Base-by-base conservation (phyloP, 2,329 filamentous ascomycete species). In the Thermomyces lanuginosus region DNA sequence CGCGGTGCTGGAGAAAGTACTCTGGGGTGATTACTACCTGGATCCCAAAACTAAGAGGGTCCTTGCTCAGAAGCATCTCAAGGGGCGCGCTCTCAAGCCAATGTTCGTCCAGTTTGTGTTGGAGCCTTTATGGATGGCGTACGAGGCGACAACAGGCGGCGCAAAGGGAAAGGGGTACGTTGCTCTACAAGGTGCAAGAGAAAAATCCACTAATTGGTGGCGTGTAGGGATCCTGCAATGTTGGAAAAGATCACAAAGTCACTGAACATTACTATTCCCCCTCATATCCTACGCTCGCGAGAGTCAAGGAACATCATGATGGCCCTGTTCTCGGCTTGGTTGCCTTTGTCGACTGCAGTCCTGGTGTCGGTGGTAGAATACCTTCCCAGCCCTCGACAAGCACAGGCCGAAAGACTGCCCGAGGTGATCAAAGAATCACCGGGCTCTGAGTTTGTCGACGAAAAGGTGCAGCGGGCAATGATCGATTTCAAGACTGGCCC, bases 1-100 rank as follows among this genome's bases (percentile, higher is more conserved):
- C 24, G 72, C 72, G 14, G 57, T 80, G 1, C 67, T 98, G 46
- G 84, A 98, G 53, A 93, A 89, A 48, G 82, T 93, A 0, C 64
- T 98, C 0, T 98, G 89, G 89, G 89, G 89, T 23, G 86, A 83
- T 49, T 98, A 80, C 50, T 98, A 93, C 51, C 61, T 98, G 22
- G 89, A 98, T 45, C 83, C 89, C 5, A 98, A 95, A 55, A 92
- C 84, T 1, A 98, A 92, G 52, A 81, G 92, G 45, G 76, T 98
- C 0, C 61, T 98, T 4, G 79, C 76, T 1, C 70, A 75, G 15
- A 95, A 92, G 53, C 89, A 98, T 58, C 61, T 98, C 26, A 95
- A 92, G 48, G 89, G 89, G 3, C 69, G 89, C 24, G 71, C 76
- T 32, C 58, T 98, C 35, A 98, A 95, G 55, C 89, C 89, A 6